Conservation (phyloP, 495 filamentous ascomycete species). For the Bacidia rubella region DNA sequence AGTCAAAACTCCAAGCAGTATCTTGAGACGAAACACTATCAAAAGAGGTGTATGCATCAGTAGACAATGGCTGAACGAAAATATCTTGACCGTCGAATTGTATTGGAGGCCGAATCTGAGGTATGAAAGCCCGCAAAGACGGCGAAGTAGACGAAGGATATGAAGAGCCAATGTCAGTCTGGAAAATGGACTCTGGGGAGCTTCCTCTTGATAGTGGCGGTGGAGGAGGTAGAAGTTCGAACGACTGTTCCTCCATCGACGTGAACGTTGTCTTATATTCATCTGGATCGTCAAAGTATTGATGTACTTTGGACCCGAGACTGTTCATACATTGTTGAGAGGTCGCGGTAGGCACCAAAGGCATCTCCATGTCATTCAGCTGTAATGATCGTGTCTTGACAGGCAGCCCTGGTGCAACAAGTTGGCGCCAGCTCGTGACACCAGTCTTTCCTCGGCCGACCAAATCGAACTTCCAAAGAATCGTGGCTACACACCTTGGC, state of each 20-base stretch:
- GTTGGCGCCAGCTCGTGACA: slow-evolving; percentile 38
- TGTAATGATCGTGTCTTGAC: background rate
- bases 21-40: background rate
- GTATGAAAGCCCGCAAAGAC: slow-evolving; percentile 10
- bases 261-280: no score
- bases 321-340: no score
- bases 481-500: slow-evolving; percentile 29
- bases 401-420: slow-evolving; percentile 26
- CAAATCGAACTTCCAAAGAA: slow-evolving; percentile 42
- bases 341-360: no score
- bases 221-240: background rate
- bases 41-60: background rate
- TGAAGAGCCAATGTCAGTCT: slow-evolving; percentile 9
- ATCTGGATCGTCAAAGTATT: no score
- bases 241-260: no score
- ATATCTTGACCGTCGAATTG: background rate
- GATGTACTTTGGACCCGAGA: no score
- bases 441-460: slow-evolving; percentile 31
- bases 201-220: slow-evolving; percentile 1
- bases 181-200: slow-evolving; percentile 3
- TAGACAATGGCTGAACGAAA: slow-evolving; percentile 3
- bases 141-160: slow-evolving; percentile 14
- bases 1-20: background rate
- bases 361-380: no score
- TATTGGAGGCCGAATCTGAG: slow-evolving; percentile 5